Conservation (phyloP, 2,329 filamentous ascomycete genomes). For the Alternaria sp. region DNA sequence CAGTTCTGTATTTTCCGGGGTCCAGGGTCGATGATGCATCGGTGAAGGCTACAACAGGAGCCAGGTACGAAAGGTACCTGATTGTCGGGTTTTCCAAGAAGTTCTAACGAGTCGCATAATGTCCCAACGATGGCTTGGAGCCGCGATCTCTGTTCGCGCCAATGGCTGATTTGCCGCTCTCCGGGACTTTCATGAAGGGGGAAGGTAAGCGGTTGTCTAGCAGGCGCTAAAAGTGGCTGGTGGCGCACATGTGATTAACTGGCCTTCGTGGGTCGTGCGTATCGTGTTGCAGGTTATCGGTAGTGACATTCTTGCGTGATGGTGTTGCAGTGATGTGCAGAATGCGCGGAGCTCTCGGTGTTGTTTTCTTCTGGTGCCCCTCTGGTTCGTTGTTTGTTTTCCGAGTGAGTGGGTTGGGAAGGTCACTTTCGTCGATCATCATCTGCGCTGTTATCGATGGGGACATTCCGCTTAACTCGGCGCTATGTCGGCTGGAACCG, state of each 20-base stretch:
- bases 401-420: slow-evolving; percentile 5
- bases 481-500: slow-evolving; percentile 1
- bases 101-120: slow-evolving; percentile 13
- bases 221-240: not conserved
- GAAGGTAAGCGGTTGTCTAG: slow-evolving; percentile 3
- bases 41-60: slow-evolving; percentile 15
- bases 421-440: slow-evolving; percentile 8
- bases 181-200: not conserved
- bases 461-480: not conserved
- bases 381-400: slow-evolving; percentile 7
- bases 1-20: not conserved
- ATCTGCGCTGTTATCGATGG: slow-evolving; percentile 2
- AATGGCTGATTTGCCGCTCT: slow-evolving; percentile 1
- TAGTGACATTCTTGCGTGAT: not conserved
- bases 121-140: slow-evolving; percentile 1
- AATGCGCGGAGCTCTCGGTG: not conserved
- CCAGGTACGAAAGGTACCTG: slow-evolving; percentile 4
- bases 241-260: slow-evolving; percentile 1
- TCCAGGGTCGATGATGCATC: slow-evolving; percentile 6
- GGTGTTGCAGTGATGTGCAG: not conserved
- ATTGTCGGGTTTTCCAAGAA: slow-evolving; percentile 2
- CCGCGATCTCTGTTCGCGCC: not conserved
- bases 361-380: slow-evolving; percentile 1
- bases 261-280: not conserved
- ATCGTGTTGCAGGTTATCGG: not conserved